These are phyloP conservation scores for Blastobotrys ciferrii DNA, from an alignment of 1,139 yeast species.

Conservation along the genomic window DNA sequence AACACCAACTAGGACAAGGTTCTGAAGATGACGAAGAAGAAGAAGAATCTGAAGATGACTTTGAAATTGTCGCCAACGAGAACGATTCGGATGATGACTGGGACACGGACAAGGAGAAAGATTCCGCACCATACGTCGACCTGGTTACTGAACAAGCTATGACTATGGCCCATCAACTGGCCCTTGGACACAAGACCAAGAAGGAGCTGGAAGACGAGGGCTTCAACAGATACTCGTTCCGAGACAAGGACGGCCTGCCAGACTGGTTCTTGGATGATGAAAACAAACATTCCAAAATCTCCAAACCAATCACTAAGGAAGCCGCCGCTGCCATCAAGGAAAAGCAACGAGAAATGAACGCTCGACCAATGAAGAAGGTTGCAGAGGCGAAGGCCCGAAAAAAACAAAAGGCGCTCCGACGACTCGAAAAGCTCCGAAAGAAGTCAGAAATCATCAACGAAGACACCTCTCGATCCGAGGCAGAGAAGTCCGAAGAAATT, in stretches of 20 bases:
- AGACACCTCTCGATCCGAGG: constrained; percentile 81
- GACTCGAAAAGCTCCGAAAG: constrained; percentile 88
- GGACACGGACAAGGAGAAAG: constrained; percentile 33
- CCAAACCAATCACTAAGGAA: constrained; percentile 92
- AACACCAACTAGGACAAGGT: no score
- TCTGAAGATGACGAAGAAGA: constrained; percentile 19
- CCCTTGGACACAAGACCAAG: constrained; percentile 80
- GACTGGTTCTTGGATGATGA: constrained; percentile 97
- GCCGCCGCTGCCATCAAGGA: constrained; percentile 92
- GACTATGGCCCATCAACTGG: constrained; percentile 96
- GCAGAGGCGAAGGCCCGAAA: constrained; percentile 96
- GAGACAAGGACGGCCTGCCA: constrained; percentile 88
- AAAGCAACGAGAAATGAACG: constrained; percentile 84
- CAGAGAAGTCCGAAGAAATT: constrained; percentile 92
- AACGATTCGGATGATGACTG: constrained; percentile 32
- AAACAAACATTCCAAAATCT: constrained; percentile 75
- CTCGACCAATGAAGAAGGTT: constrained; percentile 97
- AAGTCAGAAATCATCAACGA: constrained; percentile 91
- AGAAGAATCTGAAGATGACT: constrained; percentile 21
- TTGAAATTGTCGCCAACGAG: constrained; percentile 29
- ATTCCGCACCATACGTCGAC: constrained; percentile 50
- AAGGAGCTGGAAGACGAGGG: constrained; percentile 88
- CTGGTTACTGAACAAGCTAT: constrained; percentile 93
- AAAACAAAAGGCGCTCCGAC: constrained; percentile 87
- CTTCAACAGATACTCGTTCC: constrained; percentile 84